phyloP scores from a whole-genome alignment of 768 basidiomycete species.

The Coprinopsis strossmayeri region DNA sequence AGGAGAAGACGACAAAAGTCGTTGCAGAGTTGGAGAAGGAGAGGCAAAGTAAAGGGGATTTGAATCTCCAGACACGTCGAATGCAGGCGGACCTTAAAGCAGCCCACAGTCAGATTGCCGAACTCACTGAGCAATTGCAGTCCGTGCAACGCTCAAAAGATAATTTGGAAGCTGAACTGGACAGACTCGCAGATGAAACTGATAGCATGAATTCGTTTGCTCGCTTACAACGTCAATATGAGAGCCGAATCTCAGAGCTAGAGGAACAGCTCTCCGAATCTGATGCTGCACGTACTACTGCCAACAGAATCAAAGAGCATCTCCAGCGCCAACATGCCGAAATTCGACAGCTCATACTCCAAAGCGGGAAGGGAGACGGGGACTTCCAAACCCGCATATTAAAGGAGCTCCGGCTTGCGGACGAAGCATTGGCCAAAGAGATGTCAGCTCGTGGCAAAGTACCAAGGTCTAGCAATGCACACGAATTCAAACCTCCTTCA shows the following conservation, averaged over 20 bases:
- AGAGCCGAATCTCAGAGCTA: slow-evolving; percentile 52
- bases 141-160: slow-evolving; percentile 56
- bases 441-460: slow-evolving; percentile 32
- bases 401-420: slow-evolving; percentile 54
- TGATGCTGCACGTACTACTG: slow-evolving; percentile 41
- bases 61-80: slow-evolving; percentile 55
- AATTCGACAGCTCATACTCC: slow-evolving; percentile 58
- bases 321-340: slow-evolving; percentile 69
- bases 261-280: slow-evolving; percentile 57
- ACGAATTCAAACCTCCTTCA: slow-evolving; percentile 30
- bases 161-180: slow-evolving; percentile 59
- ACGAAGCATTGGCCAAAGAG: slow-evolving; percentile 51
- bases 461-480: slow-evolving; percentile 25
- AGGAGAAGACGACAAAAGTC: slow-evolving; percentile 52
- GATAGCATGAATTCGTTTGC: slow-evolving; percentile 48
- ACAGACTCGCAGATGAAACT: slow-evolving; percentile 55
- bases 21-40: slow-evolving; percentile 61
- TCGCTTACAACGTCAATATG: slow-evolving; percentile 59
- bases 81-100: slow-evolving; percentile 57
- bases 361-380: slow-evolving; percentile 49
- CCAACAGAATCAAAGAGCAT: slow-evolving; percentile 50
- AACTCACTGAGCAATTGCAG: slow-evolving; percentile 46
- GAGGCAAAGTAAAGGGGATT: slow-evolving; percentile 54
- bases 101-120: slow-evolving; percentile 47
- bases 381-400: slow-evolving; percentile 57